Percentiles rank a stretch among this genome's conserved stretches.
Conservation (phyloP, 2,329 filamentous ascomycete species). For the Neophaeococcomyces mojaviensis region DNA sequence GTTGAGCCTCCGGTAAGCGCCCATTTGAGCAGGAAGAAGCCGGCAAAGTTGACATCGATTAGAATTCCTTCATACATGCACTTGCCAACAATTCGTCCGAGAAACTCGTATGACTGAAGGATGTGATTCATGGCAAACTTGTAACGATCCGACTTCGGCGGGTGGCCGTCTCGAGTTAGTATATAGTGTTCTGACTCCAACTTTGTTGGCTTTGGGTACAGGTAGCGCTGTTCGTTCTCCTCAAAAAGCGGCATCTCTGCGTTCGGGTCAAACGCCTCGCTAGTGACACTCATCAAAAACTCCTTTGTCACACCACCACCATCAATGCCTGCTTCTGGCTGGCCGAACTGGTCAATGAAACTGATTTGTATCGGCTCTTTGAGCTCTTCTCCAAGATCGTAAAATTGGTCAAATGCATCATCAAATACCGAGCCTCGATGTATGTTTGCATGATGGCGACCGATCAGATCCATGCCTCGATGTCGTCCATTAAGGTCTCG, state of each 20-base stretch:
- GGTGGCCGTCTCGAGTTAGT: slow-evolving; percentile 40
- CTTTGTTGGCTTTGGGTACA: slow-evolving; percentile 79
- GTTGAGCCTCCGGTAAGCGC: slow-evolving; percentile 61
- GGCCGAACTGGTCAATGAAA: slow-evolving; percentile 85
- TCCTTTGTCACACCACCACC: slow-evolving; percentile 97
- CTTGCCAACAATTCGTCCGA: slow-evolving; percentile 88
- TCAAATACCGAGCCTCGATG: slow-evolving; percentile 71
- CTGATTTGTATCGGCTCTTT: slow-evolving; percentile 97
- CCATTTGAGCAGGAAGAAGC: slow-evolving; percentile 97
- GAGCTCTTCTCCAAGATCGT: slow-evolving; percentile 67
- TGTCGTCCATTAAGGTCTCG: slow-evolving; percentile 34
- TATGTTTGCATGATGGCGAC: slow-evolving; percentile 69
- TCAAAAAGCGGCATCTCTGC: slow-evolving; percentile 58
- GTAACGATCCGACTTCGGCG: slow-evolving; percentile 50
- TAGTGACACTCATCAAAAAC: slow-evolving; percentile 82
- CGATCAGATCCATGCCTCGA: slow-evolving; percentile 34
- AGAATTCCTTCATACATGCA: slow-evolving; percentile 96
- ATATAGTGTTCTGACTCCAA: slow-evolving; percentile 61
- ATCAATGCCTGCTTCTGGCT: slow-evolving; percentile 86
- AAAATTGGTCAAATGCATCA: slow-evolving; percentile 80
- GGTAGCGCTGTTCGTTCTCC: slow-evolving; percentile 74
- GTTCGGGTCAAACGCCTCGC: slow-evolving; percentile 66
- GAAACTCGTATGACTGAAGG: slow-evolving; percentile 74
- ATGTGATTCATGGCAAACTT: slow-evolving; percentile 52
- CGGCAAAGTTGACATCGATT: slow-evolving; percentile 84